Conservation (phyloP, 2,329 filamentous ascomycete species). For the Colletotrichum agaves region DNA sequence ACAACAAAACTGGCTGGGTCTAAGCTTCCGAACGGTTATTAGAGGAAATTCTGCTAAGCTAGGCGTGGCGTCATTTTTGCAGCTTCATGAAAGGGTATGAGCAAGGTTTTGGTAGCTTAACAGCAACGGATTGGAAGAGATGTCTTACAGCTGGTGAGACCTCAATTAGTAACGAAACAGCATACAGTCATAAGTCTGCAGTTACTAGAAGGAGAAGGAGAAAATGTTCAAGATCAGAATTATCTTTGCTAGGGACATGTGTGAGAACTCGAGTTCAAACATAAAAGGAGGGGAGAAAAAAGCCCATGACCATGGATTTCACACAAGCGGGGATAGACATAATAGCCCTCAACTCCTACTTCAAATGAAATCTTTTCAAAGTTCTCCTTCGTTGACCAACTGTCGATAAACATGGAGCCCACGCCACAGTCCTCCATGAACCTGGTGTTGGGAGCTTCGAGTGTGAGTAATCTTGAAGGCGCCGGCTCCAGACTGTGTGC, state of each 20-base stretch:
- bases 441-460: not conserved
- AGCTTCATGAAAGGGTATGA: constrained; percentile 19
- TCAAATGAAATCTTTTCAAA: too few relatives aligned
- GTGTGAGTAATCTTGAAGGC: not conserved
- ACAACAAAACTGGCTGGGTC: constrained; percentile 32
- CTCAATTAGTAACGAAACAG: not conserved
- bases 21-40: not conserved
- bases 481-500: too few relatives aligned
- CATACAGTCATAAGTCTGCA: not conserved
- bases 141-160: not conserved
- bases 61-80: not conserved
- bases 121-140: too few relatives aligned
- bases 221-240: not conserved
- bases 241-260: not conserved
- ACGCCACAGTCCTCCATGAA: not conserved
- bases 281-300: too few relatives aligned
- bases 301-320: too few relatives aligned
- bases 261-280: not conserved
- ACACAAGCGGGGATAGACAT: too few relatives aligned
- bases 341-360: too few relatives aligned
- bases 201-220: not conserved
- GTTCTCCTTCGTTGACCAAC: too few relatives aligned
- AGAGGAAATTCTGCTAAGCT: not conserved
- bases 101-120: not conserved
- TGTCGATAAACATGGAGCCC: not conserved